Conservation (phyloP, 768 basidiomycete species). For the Dacryopinax primogenitus region DNA sequence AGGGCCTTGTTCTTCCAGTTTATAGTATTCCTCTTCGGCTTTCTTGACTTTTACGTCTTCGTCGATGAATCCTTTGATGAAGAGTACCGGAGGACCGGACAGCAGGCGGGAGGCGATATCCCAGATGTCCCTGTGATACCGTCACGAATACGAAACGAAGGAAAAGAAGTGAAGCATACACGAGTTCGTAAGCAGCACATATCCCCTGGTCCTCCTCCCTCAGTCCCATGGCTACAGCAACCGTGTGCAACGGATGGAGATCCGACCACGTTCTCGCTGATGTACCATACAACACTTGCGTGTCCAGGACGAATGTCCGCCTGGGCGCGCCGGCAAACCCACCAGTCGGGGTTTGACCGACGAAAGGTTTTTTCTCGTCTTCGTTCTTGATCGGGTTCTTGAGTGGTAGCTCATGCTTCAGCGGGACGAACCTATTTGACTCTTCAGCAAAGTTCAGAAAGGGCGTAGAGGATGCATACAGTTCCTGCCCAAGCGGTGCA, state of each 20-base stretch:
- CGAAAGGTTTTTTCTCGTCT: background rate
- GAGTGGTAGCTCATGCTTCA: no score
- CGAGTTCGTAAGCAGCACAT: background rate
- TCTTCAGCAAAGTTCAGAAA: no score
- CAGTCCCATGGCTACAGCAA: background rate
- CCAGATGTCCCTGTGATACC: background rate
- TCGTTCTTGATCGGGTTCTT: background rate
- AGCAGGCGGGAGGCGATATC: background rate
- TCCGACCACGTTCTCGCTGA: background rate
- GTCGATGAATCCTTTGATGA: background rate
- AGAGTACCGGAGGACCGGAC: background rate
- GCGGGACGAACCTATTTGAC: no score
- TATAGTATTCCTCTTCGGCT: slow-evolving; percentile 1
- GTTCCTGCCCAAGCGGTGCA: background rate
- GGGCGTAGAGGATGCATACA: background rate
- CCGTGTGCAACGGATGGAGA: background rate
- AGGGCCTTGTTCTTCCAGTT: background rate
- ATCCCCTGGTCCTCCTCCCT: background rate
- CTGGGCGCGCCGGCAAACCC: background rate
- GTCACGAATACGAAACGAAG: background rate
- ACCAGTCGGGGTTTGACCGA: background rate
- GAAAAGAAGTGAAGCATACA: background rate
- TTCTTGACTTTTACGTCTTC: background rate
- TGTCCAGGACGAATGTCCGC: background rate
- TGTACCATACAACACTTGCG: background rate